Evolutionary conservation across 495 filamentous ascomycete species (phyloP), one percentile per base, ranked within the genome.

Genomic region (Xylaria scruposa): DNA sequence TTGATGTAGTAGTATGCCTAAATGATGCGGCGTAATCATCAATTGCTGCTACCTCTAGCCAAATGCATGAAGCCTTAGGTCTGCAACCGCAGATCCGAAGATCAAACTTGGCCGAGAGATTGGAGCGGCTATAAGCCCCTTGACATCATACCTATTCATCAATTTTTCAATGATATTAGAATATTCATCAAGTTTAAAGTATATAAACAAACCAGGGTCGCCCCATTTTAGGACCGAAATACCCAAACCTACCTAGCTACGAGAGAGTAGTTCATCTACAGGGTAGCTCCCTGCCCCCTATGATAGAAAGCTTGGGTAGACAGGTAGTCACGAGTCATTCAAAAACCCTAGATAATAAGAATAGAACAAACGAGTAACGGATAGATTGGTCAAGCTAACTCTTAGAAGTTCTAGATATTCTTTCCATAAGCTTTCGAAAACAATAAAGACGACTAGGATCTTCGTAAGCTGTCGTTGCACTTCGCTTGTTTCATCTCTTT

Each of bases 81-180:
- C n/a, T 62, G 36, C 29, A 38, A 42, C 33, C 15, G 42, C 21
- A 64, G 13, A 64, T 64, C 61, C 19, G 61, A 47, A 64, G 63
- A 66, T 66, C 63, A 66, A 12, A 66, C 44, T 7, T 19, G 13
- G n/a, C 38, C 4, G 40, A 46, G 40, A 63, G n/a, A 47, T n/a
- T 19, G 1, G 60, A 63, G 21, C 6, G 9, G 21, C 24, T 46
- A 46, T 46, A 46, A 38, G 12, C 5, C 29, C 7, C 3, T 53
- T 53, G 2, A 53, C 9, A 3, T 6, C n/a, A n/a, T n/a, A n/a
- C n/a, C 36, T 31, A 12, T 40, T n/a, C 15, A 40, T 61, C 5
- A 31, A 24, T 3, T 5, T 33, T 24, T 24, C 8, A 24, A 62
- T 62, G 9, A 33, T 7, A 21, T 38, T 4, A 62, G 40, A 13